Evolutionary conservation across 495 filamentous ascomycete genomes (phyloP).

Genomic region (Letharia columbiana): DNA sequence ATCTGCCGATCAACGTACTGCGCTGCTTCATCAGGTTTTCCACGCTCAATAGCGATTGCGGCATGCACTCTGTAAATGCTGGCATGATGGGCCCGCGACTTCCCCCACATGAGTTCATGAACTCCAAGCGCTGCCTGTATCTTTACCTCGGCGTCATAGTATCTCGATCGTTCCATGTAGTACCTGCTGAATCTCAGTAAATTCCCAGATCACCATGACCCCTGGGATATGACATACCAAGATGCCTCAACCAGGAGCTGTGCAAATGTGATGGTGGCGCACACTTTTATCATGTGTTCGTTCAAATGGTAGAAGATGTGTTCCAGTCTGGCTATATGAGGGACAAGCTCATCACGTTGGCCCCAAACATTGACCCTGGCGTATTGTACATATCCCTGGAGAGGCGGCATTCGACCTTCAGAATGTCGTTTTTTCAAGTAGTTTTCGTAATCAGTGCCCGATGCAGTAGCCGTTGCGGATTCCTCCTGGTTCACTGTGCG

Average conservation of each 20-base stretch:
- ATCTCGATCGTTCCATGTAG: not conserved
- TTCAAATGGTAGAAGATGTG: not conserved
- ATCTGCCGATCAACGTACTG: not conserved
- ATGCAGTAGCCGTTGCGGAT: not conserved
- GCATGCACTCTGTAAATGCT: constrained; percentile 7
- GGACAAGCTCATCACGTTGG: constrained; percentile 5
- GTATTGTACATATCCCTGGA: not conserved
- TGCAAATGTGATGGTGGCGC: not conserved
- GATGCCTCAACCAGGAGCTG: constrained; percentile 5
- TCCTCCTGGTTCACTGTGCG: not conserved
- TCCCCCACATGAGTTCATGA: not conserved
- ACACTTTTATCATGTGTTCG: not conserved
- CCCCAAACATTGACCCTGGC: constrained; percentile 1
- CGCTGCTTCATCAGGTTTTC: not conserved
- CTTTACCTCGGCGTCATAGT: not conserved
- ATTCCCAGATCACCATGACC: not conserved
- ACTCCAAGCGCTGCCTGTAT: not conserved
- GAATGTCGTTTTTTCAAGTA: not conserved
- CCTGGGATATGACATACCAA: not conserved
- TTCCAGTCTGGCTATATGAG: not conserved
- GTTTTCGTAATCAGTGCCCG: not conserved
- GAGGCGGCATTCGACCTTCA: not conserved
- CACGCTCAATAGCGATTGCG: not conserved
- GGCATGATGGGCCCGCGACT: not conserved
- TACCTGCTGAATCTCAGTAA: constrained; percentile 4